Conservation (phyloP, 2,329 filamentous ascomycete species). For the Trichoderma aggressivum region DNA sequence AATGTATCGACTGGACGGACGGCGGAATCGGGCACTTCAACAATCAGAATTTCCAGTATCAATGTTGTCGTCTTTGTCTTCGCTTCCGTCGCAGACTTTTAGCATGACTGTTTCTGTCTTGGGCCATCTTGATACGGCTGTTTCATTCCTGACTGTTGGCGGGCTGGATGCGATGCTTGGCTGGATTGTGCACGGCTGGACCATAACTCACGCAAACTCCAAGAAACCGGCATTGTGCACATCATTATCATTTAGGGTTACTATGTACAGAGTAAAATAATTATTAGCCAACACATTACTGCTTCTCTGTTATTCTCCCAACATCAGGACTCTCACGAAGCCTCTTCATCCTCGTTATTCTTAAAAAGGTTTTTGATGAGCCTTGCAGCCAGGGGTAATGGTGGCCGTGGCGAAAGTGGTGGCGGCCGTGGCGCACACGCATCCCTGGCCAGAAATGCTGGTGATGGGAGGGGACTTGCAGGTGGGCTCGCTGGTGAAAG, state of each 20-base stretch:
- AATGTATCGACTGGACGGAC: too few relatives aligned
- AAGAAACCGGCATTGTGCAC: neutral
- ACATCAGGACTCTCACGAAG: too few relatives aligned
- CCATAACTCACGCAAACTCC: neutral
- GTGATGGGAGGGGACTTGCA: conserved; percentile 45
- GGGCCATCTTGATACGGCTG: neutral
- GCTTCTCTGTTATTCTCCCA: neutral
- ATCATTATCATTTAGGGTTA: neutral
- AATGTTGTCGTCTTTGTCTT: too few relatives aligned
- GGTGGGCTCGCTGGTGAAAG: conserved; percentile 41
- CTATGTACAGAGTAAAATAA: neutral
- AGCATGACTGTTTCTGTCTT: neutral
- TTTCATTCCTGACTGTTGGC: neutral
- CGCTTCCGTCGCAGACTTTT: neutral
- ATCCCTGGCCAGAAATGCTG: conserved; percentile 40
- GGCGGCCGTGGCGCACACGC: conserved; percentile 35
- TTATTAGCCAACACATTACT: neutral
- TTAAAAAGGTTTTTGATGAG: neutral
- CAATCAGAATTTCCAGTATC: too few relatives aligned
- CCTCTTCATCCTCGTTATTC: neutral
- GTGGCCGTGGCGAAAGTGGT: neutral
- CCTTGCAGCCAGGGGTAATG: neutral
- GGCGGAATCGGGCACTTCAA: too few relatives aligned
- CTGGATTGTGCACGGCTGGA: neutral
- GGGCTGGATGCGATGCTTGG: neutral